A percentile compares a stretch with the other conserved stretches of the same genome.
Evolutionary conservation across 768 basidiomycete species (phyloP).

Genomic region (Suillus subalutaceus): DNA sequence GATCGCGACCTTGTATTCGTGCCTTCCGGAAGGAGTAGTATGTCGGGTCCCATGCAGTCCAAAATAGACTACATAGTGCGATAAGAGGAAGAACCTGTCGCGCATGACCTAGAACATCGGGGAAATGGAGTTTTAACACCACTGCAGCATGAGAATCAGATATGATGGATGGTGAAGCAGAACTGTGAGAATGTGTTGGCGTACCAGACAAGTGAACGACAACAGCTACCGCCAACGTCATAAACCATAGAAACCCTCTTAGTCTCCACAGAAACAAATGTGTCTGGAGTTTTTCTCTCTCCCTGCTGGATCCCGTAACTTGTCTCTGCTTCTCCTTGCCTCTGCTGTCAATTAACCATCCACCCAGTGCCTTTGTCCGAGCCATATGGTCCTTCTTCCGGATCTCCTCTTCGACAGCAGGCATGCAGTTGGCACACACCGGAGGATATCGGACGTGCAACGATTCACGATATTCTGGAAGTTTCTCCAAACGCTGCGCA

Average conservation of each 20-base stretch:
- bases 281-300: conserved; percentile 45
- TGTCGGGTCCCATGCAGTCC: conserved; percentile 88
- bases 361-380: conserved; percentile 72
- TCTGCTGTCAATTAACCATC: conserved; percentile 66
- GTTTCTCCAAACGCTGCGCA: conserved; percentile 56
- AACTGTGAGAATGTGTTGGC: neutral
- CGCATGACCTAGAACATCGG: conserved; percentile 22
- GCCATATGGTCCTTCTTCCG: conserved; percentile 81
- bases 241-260: conserved; percentile 68
- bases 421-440: conserved; percentile 75
- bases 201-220: conserved; percentile 46
- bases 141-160: conserved; percentile 33
- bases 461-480: conserved; percentile 73
- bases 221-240: conserved; percentile 46
- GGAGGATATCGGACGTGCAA: conserved; percentile 86
- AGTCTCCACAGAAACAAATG: conserved; percentile 69
- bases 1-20: conserved; percentile 69
- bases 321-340: conserved; percentile 63
- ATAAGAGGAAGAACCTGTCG: conserved; percentile 52
- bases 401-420: conserved; percentile 83
- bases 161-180: neutral
- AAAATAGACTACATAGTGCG: conserved; percentile 62
- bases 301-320: conserved; percentile 42
- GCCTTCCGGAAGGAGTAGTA: conserved; percentile 63
- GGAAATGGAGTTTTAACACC: conserved; percentile 24